A percentile compares a stretch with the other conserved stretches of the same genome.
These are phyloP conservation scores for Pseudogymnoascus verrucosus DNA, from an alignment of 2,329 filamentous ascomycete species.

Conservation along the genomic window DNA sequence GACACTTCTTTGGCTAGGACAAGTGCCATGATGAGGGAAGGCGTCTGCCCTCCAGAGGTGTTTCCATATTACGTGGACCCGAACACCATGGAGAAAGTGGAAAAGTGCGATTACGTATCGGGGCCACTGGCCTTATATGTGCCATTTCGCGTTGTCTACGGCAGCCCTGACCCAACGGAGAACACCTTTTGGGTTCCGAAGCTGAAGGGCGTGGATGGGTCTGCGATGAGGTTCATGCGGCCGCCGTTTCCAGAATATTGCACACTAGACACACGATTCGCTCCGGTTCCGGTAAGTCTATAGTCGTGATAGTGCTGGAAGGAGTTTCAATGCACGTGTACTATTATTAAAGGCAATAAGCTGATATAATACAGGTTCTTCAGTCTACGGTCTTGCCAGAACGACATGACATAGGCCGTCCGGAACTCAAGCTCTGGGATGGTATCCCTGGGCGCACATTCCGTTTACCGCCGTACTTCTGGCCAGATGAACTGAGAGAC, in stretches of 20 bases:
- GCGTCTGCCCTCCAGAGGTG: neutral
- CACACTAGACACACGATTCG: neutral
- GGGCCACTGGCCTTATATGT: neutral
- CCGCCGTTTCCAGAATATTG: neutral
- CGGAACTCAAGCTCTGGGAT: neutral
- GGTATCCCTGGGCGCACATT: conserved; percentile 2
- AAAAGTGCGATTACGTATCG: neutral
- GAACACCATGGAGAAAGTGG: neutral
- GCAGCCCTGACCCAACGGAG: neutral
- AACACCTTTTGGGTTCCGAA: conserved; percentile 9
- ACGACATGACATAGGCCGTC: neutral
- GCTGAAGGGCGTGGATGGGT: neutral
- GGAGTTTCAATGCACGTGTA: neutral
- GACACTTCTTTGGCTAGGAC: neutral
- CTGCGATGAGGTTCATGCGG: neutral
- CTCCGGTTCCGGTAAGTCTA: neutral
- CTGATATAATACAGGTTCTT: neutral
- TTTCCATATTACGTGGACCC: neutral
- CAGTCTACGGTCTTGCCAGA: neutral
- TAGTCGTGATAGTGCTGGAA: neutral
- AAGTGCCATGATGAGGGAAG: neutral
- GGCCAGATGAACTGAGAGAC: neutral
- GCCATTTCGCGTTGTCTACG: neutral
- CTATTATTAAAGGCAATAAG: neutral
- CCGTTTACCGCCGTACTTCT: conserved; percentile 2